Evolutionary conservation across 2,329 filamentous ascomycete genomes (phyloP), one percentile per base, ranked within the genome.

Genomic region (Fusarium bactridioides): DNA sequence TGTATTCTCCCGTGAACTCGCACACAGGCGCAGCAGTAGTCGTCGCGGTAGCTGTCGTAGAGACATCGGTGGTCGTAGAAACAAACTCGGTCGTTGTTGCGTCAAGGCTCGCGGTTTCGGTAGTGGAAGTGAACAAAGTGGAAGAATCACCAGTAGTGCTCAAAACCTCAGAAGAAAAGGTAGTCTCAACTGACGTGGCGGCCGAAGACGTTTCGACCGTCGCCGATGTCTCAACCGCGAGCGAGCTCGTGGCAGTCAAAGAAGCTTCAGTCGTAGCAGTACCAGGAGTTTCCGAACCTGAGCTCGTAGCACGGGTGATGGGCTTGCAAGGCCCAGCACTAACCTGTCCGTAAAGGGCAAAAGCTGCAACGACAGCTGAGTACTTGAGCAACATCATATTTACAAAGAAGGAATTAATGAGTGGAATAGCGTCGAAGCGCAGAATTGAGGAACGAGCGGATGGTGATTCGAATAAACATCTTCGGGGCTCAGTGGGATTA

Each of bases 161-260:
- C 0, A 5, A 58, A 2, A 3, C 11, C 11, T 48, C 43, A 6
- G 16, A 82, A 71, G 77, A 2, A 78, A 82, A 65, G 78, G 78
- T 10, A 70, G 31, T 37, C 12, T 53, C 48, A 7, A 11, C 10
- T 0, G 48, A 25, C 0, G 80, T 33, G 68, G 31, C n/a, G 2
- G 1, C 29, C 5, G 37, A 43, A 29, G 23, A 44, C 1, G 16
- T 21, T 5, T 43, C 21, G 4, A 33, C 3, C 16, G 29, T 50
- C 0, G 29, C 8, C 16, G 29, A 50, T 0, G 47, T 15, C 11
- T 50, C 29, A 19, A 6, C 3, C 8, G 47, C 9, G 21, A 33
- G 16, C 3, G 47, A 23, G 8, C 3, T 50, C 16, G 47, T 50
- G 3, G 4, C 29, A 50, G 29, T 50, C 6, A 7, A 1, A 13